Percentiles rank a stretch among this genome's conserved stretches.
phyloP scores from a whole-genome alignment of 202 grass and related monocot species.

The Musa balbisiana region DNA sequence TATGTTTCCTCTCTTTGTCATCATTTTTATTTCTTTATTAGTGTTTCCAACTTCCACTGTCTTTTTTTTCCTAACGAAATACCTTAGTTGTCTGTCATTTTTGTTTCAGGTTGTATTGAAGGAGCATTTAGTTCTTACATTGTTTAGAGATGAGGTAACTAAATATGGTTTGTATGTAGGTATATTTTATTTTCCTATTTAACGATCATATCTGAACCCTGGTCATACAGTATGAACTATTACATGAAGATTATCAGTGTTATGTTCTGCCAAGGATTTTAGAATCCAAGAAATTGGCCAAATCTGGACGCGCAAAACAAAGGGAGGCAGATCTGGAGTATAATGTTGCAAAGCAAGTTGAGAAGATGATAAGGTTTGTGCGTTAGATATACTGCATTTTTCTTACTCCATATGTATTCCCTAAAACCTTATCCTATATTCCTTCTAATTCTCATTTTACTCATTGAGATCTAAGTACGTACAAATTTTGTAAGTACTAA shows the following conservation, averaged over 20 bases:
- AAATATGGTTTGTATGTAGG: constrained; percentile 3
- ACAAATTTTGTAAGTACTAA: not conserved
- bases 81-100: constrained; percentile 10
- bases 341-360: constrained; percentile 95
- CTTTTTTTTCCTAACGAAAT: constrained; percentile 2
- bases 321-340: constrained; percentile 99
- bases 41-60: not conserved
- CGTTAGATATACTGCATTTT: constrained; percentile 14
- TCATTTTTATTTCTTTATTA: not conserved
- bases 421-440: constrained; percentile 23
- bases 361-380: constrained; percentile 92
- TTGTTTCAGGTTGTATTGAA: constrained; percentile 85
- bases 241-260: constrained; percentile 96
- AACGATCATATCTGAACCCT: constrained; percentile 25
- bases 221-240: constrained; percentile 58
- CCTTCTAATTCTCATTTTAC: not conserved
- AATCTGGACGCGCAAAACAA: constrained; percentile 96
- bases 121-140: constrained; percentile 82
- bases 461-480: not conserved
- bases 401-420: constrained; percentile 14
- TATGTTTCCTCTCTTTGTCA: not conserved
- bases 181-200: constrained; percentile 25
- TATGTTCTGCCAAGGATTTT: constrained; percentile 84
- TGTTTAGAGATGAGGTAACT: constrained; percentile 95
- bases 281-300: constrained; percentile 94